Percentiles rank a stretch among this genome's conserved stretches.
Conservation (phyloP, 2,329 filamentous ascomycete genomes). For the Parastagonospora nodorum region DNA sequence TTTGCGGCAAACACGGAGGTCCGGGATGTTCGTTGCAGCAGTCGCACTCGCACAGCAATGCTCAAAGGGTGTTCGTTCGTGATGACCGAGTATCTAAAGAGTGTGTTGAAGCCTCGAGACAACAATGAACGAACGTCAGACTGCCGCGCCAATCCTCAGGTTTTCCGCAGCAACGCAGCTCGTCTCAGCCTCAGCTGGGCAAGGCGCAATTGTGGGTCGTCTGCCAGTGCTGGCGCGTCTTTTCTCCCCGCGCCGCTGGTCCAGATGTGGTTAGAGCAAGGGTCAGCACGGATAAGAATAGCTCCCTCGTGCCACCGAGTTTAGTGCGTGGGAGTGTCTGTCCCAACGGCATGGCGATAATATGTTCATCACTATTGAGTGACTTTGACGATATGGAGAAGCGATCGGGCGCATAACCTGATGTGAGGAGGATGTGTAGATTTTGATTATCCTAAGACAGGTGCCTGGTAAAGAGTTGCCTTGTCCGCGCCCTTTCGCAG, state of each 20-base stretch:
- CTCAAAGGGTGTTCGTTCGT: too few species aligned
- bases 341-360: too few species aligned
- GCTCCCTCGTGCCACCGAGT: not conserved
- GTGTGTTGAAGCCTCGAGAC: not conserved
- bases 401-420: too few species aligned
- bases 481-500: too few species aligned
- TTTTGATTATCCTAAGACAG: too few species aligned
- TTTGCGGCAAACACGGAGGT: not conserved
- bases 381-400: too few species aligned
- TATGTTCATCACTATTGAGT: too few species aligned
- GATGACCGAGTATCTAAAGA: not conserved
- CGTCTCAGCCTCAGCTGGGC: slow-evolving; percentile 23
- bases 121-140: slow-evolving; percentile 6
- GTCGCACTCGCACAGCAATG: not conserved
- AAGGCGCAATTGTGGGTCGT: slow-evolving; percentile 8
- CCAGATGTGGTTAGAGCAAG: not conserved
- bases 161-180: slow-evolving; percentile 4
- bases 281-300: not conserved
- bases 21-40: not conserved
- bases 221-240: slow-evolving; percentile 7
- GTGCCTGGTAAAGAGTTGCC: too few species aligned
- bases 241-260: slow-evolving; percentile 3
- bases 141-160: not conserved
- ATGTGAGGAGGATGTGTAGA: too few species aligned
- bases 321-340: too few species aligned